These are phyloP conservation scores for Gnetum montanum DNA, from an alignment of 75 land plant genomes.

Conservation along the genomic window DNA sequence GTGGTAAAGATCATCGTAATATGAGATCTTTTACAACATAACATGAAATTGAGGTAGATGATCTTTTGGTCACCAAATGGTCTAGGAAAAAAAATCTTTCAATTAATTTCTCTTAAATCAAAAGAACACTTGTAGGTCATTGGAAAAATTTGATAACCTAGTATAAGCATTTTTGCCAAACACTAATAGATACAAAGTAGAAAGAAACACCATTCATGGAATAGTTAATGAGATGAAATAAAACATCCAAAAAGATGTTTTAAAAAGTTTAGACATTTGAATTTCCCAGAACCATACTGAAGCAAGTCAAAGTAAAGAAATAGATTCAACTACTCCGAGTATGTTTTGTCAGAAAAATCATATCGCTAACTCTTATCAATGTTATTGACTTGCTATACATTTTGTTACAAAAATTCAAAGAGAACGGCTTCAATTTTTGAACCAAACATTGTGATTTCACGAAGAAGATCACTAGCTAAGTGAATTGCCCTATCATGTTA, in stretches of 20 bases:
- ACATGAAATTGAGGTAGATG: no score
- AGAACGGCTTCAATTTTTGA: background rate
- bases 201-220: no score
- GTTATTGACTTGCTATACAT: background rate
- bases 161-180: no score
- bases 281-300: background rate
- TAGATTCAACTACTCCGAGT: background rate
- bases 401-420: background rate
- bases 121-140: no score
- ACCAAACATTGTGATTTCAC: background rate
- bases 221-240: background rate
- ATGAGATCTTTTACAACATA: no score
- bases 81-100: no score
- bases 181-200: no score
- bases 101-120: no score
- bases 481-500: background rate
- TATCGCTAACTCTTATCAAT: background rate
- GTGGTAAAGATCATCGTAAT: no score
- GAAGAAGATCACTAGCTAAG: background rate
- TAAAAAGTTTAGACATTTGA: background rate
- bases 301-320: constrained; percentile 2
- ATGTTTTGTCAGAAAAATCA: background rate
- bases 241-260: background rate
- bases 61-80: no score
- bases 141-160: no score